These are phyloP conservation scores for Boletus reticulatus DNA, from an alignment of 768 basidiomycete genomes.

Conservation along the genomic window DNA sequence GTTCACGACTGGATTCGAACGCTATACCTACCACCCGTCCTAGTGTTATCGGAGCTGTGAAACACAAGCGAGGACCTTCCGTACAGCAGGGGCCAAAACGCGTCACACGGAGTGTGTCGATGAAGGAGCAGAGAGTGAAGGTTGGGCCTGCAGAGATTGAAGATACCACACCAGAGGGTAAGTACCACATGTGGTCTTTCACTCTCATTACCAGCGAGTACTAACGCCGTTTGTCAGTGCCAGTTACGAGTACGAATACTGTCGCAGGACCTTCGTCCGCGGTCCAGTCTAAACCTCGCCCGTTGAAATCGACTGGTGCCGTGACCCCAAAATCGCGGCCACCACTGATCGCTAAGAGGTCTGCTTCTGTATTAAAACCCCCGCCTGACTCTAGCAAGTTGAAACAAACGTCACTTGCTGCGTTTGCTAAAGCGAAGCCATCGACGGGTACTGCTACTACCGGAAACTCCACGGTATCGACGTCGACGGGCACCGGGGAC, in stretches of 20 bases:
- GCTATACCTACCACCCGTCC: not conserved
- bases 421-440: conserved; percentile 20
- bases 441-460: not conserved
- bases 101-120: conserved; percentile 28
- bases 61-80: conserved; percentile 14
- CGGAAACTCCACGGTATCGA: not conserved
- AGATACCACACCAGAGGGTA: conserved; percentile 2
- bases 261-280: not conserved
- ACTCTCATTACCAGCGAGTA: not conserved
- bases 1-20: not conserved
- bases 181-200: not conserved
- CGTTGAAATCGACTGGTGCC: conserved; percentile 3
- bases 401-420: conserved; percentile 24
- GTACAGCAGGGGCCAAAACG: conserved; percentile 15
- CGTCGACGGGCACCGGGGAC: conserved; percentile 7
- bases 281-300: conserved; percentile 3
- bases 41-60: conserved; percentile 11
- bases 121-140: conserved; percentile 20
- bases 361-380: conserved; percentile 13
- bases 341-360: not conserved
- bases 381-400: conserved; percentile 15
- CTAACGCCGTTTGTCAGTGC: conserved; percentile 6
- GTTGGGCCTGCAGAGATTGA: not conserved
- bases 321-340: conserved; percentile 4
- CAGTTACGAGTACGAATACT: not conserved